Evolutionary conservation across 345 rosid genomes (phyloP).

Genomic region (Ceriops zippeliana): DNA sequence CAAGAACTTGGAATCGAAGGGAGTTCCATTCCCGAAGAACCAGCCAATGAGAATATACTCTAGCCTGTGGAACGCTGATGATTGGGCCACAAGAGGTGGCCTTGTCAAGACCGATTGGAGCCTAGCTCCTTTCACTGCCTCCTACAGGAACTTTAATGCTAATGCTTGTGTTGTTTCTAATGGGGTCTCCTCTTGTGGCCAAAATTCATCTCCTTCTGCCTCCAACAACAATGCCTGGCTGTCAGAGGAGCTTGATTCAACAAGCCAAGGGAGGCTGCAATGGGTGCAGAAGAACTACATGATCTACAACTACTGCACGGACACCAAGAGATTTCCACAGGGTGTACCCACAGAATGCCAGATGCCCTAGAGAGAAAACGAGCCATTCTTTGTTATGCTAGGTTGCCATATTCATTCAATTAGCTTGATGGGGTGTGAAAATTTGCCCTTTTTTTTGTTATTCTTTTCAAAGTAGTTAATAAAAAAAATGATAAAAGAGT

Average conservation of each 20-base stretch:
- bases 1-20: conserved; percentile 49
- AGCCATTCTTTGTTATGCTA: not conserved
- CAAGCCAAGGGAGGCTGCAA: conserved; percentile 1
- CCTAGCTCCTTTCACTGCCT: conserved; percentile 57
- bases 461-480: too few species aligned
- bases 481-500: too few species aligned
- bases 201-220: conserved; percentile 6
- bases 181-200: conserved; percentile 27
- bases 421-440: too few species aligned
- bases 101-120: conserved; percentile 63
- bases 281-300: conserved; percentile 20
- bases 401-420: not conserved
- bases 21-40: conserved; percentile 51
- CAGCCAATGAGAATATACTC: conserved; percentile 61
- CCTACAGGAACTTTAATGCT: conserved; percentile 40
- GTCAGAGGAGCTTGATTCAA: not conserved
- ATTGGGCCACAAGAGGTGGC: conserved; percentile 78
- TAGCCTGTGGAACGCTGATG: conserved; percentile 65
- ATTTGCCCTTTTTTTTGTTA: too few species aligned
- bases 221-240: not conserved
- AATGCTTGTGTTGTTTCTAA: conserved; percentile 34
- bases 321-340: conserved; percentile 11
- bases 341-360: not conserved
- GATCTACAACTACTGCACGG: conserved; percentile 16
- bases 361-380: not conserved